phyloP scores from a whole-genome alignment of 352 stramenopile species.

The Phytophthora kernoviae region DNA sequence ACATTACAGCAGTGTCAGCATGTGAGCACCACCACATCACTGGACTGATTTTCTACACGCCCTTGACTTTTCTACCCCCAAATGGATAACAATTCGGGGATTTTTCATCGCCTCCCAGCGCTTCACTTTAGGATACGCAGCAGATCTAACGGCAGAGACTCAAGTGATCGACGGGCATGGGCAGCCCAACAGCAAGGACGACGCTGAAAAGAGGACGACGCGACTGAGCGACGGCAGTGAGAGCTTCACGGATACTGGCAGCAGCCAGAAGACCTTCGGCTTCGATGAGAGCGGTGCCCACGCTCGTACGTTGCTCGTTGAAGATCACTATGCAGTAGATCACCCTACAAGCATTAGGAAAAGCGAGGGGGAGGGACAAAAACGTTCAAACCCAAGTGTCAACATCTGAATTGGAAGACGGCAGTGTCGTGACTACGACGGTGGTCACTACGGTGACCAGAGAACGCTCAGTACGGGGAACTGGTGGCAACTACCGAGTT shows the following conservation, averaged over 20 bases:
- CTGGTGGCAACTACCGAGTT: constrained; percentile 14
- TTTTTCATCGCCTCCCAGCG: background rate
- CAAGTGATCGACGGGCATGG: constrained; percentile 14
- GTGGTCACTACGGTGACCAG: constrained; percentile 8
- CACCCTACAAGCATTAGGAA: background rate
- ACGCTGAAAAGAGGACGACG: constrained; percentile 8
- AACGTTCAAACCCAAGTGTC: constrained; percentile 17
- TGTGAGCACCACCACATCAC: too few relatives aligned
- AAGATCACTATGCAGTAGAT: constrained; percentile 12
- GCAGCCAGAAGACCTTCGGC: constrained; percentile 22
- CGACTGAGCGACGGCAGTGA: constrained; percentile 9
- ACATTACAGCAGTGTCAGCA: too few relatives aligned
- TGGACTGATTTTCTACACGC: too few relatives aligned
- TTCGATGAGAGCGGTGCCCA: constrained; percentile 20
- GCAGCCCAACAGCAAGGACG: constrained; percentile 24
- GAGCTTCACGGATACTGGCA: constrained; percentile 7
- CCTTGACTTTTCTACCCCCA: too few relatives aligned
- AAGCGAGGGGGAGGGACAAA: background rate
- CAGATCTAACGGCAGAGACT: background rate
- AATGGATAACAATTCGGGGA: too few relatives aligned
- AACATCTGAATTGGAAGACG: constrained; percentile 8
- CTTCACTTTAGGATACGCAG: constrained; percentile 13
- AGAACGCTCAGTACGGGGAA: constrained; percentile 7
- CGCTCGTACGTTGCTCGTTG: constrained; percentile 13
- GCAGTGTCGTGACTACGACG: constrained; percentile 13